A percentile compares a stretch with the other conserved stretches of the same genome.
Evolutionary conservation across 768 basidiomycete species (phyloP).

Genomic region (Rhizopogon vesiculosus): DNA sequence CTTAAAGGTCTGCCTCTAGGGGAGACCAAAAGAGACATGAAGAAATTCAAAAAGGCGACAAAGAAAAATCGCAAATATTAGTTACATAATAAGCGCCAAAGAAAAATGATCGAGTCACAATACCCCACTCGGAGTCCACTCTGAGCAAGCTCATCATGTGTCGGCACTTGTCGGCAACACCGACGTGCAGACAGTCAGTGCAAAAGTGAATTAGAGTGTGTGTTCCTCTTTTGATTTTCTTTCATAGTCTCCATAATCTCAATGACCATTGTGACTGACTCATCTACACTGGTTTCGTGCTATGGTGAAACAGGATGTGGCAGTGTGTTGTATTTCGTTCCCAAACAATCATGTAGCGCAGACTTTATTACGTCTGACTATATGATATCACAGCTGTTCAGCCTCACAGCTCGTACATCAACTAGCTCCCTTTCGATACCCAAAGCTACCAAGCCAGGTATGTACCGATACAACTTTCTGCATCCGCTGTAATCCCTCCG

Average conservation of each 20-base stretch:
- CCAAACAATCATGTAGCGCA: not conserved
- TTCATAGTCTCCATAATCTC: not conserved
- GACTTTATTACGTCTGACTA: not conserved
- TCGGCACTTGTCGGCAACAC: too few species aligned
- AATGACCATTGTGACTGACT: not conserved
- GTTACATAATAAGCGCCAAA: too few species aligned
- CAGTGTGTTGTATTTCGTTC: not conserved
- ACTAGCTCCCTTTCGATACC: not conserved
- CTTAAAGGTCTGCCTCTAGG: too few species aligned
- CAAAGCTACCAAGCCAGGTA: not conserved
- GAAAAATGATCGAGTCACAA: too few species aligned
- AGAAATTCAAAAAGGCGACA: too few species aligned
- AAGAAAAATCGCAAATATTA: too few species aligned
- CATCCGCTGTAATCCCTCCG: not conserved
- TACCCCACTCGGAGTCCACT: too few species aligned
- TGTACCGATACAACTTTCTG: not conserved
- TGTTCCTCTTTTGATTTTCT: not conserved
- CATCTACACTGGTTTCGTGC: not conserved
- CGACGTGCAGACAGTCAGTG: too few species aligned
- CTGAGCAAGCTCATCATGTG: too few species aligned
- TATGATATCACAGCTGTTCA: not conserved
- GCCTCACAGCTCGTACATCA: not conserved
- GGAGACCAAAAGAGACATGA: too few species aligned
- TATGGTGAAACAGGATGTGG: not conserved
- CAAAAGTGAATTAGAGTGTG: too few species aligned